Evolutionary conservation across 495 filamentous ascomycete genomes (phyloP).

Genomic region (Trypethelium eluteriae): DNA sequence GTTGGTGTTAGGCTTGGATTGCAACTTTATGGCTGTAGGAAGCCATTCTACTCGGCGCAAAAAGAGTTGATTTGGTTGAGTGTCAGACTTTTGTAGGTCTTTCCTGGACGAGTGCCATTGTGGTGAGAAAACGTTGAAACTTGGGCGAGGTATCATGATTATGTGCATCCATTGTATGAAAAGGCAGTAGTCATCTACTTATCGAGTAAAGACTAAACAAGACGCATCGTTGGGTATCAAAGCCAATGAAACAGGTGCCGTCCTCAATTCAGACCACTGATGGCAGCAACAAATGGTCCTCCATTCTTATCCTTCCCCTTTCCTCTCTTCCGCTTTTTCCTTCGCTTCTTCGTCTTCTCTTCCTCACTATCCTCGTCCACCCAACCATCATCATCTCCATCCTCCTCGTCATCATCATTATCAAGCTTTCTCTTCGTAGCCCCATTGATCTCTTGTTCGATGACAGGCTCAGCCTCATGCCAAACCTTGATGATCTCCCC

Average conservation of each 20-base stretch:
- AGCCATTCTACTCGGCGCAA: too few relatives aligned
- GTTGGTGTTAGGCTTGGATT: too few relatives aligned
- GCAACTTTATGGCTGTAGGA: too few relatives aligned
- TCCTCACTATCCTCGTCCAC: constrained; percentile 37
- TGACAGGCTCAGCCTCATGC: constrained; percentile 50
- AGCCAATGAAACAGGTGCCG: constrained; percentile 4
- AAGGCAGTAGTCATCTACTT: neutral
- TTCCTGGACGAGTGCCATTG: too few relatives aligned
- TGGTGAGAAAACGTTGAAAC: too few relatives aligned
- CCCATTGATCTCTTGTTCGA: constrained; percentile 17
- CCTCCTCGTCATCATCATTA: constrained; percentile 39
- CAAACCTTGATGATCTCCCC: constrained; percentile 80
- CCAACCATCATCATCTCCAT: constrained; percentile 36
- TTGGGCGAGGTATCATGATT: too few relatives aligned
- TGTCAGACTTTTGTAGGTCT: too few relatives aligned
- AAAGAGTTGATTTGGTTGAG: too few relatives aligned
- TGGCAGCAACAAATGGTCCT: constrained; percentile 54
- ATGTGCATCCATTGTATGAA: neutral
- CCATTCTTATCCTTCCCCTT: constrained; percentile 48
- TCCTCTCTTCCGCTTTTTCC: constrained; percentile 51
- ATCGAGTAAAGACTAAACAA: neutral
- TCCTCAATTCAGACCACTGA: constrained; percentile 55
- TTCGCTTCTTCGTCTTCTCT: constrained; percentile 27
- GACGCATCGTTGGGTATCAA: neutral
- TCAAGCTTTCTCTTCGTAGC: constrained; percentile 17